These are phyloP conservation scores for Saksenaea oblongispora DNA, from an alignment of 371 early-diverging fungal genomes.

Conservation along the genomic window DNA sequence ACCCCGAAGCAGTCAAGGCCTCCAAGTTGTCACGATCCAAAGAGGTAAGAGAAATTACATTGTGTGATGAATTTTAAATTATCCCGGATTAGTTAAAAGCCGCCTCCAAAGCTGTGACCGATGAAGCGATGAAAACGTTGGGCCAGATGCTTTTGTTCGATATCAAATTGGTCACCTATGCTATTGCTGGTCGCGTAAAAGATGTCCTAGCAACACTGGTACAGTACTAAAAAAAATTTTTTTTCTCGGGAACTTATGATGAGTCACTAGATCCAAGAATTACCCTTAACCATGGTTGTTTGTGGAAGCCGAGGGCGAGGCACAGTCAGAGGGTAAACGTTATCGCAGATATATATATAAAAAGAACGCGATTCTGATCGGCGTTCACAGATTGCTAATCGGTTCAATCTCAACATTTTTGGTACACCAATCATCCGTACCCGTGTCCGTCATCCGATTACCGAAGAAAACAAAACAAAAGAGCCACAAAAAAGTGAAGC, in stretches of 20 bases:
- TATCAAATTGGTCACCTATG: constrained; percentile 52
- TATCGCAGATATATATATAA: neutral
- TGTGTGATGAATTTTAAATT: neutral
- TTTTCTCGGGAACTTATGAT: neutral
- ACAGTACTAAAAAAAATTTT: neutral
- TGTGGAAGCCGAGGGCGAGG: constrained; percentile 51
- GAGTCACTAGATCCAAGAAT: constrained; percentile 31
- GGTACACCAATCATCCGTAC: constrained; percentile 56
- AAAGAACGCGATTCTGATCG: neutral
- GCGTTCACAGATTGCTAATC: constrained; percentile 28
- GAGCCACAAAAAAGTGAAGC: constrained; percentile 11
- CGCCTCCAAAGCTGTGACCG: constrained; percentile 22
- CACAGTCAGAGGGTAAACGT: constrained; percentile 43
- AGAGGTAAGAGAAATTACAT: constrained; percentile 19
- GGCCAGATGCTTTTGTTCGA: constrained; percentile 47
- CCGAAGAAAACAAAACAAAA: constrained; percentile 48
- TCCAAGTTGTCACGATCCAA: constrained; percentile 20
- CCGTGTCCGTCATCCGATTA: constrained; percentile 54
- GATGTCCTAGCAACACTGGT: constrained; percentile 29
- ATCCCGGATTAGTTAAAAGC: constrained; percentile 23
- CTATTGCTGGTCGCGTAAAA: constrained; percentile 53
- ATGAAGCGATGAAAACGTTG: constrained; percentile 28
- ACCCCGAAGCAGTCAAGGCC: constrained; percentile 34
- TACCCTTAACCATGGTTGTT: constrained; percentile 48
- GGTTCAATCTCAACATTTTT: constrained; percentile 55